Evolutionary conservation across 371 early-diverging fungal species (phyloP).

Genomic region (Catenaria anguillulae): DNA sequence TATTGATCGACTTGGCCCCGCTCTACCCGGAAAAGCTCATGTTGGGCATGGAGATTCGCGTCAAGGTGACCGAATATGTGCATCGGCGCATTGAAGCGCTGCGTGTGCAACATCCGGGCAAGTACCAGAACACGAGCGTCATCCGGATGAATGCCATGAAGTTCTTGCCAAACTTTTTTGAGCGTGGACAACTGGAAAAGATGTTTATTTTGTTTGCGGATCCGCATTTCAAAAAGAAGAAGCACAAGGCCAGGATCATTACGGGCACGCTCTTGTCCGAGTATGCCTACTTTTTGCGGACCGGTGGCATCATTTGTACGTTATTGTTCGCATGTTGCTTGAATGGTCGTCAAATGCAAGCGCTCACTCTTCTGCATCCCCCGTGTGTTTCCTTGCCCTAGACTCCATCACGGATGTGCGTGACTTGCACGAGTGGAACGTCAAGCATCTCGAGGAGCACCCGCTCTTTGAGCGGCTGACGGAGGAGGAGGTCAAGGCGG

Average conservation of each 20-base stretch:
- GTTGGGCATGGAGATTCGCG: constrained; percentile 98
- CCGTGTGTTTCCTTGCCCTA: too few species aligned
- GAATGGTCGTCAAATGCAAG: too few species aligned
- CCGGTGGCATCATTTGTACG: constrained; percentile 60
- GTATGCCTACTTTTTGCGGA: constrained; percentile 81
- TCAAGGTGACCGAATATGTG: constrained; percentile 92
- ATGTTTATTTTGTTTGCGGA: constrained; percentile 98
- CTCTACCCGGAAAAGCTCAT: constrained; percentile 79
- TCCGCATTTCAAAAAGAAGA: constrained; percentile 99
- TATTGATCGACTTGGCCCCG: constrained; percentile 76
- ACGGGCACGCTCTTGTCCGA: constrained; percentile 69
- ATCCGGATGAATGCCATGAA: constrained; percentile 98
- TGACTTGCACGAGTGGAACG: constrained; percentile 92
- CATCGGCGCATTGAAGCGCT: constrained; percentile 74
- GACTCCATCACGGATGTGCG: constrained; percentile 94
- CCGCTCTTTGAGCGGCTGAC: constrained; percentile 79
- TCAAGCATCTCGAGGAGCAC: constrained; percentile 79
- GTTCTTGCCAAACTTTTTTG: constrained; percentile 96
- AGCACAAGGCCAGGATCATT: constrained; percentile 98
- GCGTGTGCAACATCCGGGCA: constrained; percentile 58
- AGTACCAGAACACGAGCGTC: constrained; percentile 87
- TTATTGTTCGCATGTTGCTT: too few species aligned
- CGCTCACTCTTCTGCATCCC: too few species aligned
- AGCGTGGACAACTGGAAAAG: constrained; percentile 87
- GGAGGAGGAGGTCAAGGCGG: constrained; percentile 65